Base-by-base conservation (phyloP, 78 protist genomes). In the Emiliania huxleyi region DNA sequence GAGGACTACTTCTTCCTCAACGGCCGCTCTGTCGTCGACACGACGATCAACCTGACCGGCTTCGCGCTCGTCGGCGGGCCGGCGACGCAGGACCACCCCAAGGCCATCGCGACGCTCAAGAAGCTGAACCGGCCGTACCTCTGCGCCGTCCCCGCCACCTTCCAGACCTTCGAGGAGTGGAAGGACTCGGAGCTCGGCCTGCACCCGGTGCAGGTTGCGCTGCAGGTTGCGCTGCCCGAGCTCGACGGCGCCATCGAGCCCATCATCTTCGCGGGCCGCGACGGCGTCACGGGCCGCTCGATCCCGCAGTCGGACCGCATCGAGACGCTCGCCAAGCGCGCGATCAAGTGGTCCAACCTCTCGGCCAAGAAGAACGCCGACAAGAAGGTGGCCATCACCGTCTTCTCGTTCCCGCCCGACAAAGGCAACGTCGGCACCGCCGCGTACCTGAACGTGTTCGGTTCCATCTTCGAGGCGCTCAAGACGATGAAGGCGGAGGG, bases 371-470 rank as follows among this genome's bases (percentile, higher is more conserved):
- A 43, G 87, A 73, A 69, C 55, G 45, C 21, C 37, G 94, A 93
- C 35, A 93, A 93, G 92, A 85, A 87, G 79, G 87, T 93, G 35
- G 94, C 94, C 44, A 73, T 93, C 48, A 85, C 94, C 44, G 55
- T 93, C 88, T 93, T 93, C 94, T 93, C 94, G 44, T 93, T 93
- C 94, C 94, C 94, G 21, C 94, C 94, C 8, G 94, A 93, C 91
- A 93, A 93, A 88, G 94, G 94, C 89, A 93, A 93, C 73, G 94
- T 93, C 25, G 94, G 94, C 69, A 87, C 94, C 25, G 94, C 94
- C 29, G 94, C 94, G 26, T 93, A 93, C 88, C 94, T 93, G 43
- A 79, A 93, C 85, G 94, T 93, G 40, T 93, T 93, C 91, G 88
- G 92, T 40, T 93, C 94, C 44, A 87, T 93, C 69, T 71, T n/a